phyloP scores from a whole-genome alignment of 371 early-diverging fungal species.

The Mucor piriformis region DNA sequence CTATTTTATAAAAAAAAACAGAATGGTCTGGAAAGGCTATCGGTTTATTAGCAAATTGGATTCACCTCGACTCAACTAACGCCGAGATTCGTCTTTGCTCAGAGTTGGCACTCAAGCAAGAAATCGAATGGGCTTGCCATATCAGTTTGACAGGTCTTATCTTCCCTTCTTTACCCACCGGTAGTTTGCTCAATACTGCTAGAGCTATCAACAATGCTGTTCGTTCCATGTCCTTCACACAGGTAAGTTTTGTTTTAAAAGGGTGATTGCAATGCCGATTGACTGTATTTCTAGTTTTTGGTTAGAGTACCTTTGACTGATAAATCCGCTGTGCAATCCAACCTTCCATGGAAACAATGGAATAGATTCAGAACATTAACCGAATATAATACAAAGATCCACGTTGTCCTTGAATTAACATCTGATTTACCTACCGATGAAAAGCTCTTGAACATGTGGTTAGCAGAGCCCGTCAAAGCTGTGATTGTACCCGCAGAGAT shows the following conservation, averaged over 20 bases:
- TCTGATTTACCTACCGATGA: constrained; percentile 57
- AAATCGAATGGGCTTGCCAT: constrained; percentile 76
- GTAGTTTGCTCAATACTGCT: constrained; percentile 58
- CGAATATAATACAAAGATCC: constrained; percentile 55
- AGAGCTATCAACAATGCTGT: constrained; percentile 54
- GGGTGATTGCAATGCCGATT: too few species aligned
- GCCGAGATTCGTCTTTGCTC: constrained; percentile 56
- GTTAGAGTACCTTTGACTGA: constrained; percentile 44
- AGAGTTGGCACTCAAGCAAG: constrained; percentile 69
- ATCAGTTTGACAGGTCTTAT: constrained; percentile 66
- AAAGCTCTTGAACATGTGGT: constrained; percentile 69
- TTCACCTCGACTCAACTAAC: constrained; percentile 63
- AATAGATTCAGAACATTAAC: constrained; percentile 66
- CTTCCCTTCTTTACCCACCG: constrained; percentile 47
- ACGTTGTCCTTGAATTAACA: constrained; percentile 70
- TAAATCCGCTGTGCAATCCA: constrained; percentile 36
- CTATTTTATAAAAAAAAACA: constrained; percentile 11
- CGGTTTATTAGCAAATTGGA: constrained; percentile 65
- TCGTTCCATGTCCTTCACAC: constrained; percentile 45
- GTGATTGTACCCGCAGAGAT: constrained; percentile 72
- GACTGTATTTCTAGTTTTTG: constrained; percentile 24
- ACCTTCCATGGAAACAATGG: constrained; percentile 65
- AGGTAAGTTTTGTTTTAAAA: constrained; percentile 34
- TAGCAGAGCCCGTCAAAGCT: constrained; percentile 83
- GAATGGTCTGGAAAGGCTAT: constrained; percentile 55